These are phyloP conservation scores for Mycena floridula DNA, from an alignment of 768 basidiomycete genomes.

Conservation along the genomic window DNA sequence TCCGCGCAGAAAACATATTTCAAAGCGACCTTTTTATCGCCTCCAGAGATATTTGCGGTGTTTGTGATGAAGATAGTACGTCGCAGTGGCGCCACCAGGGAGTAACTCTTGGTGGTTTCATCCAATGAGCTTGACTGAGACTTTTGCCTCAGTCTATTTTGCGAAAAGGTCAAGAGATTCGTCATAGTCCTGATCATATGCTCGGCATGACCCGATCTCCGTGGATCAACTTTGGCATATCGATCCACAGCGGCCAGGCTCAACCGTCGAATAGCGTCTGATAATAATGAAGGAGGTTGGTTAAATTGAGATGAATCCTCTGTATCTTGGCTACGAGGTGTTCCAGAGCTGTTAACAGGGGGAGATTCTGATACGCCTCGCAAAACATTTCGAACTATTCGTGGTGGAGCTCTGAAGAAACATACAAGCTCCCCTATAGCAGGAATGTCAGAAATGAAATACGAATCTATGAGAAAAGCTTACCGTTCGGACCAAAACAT, in stretches of 20 bases:
- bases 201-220: slow-evolving; percentile 36
- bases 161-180: slow-evolving; percentile 60
- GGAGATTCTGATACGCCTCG: slow-evolving; percentile 44
- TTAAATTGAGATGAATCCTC: slow-evolving; percentile 22
- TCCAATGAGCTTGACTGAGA: slow-evolving; percentile 3
- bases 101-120: slow-evolving; percentile 27
- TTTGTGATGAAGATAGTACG: slow-evolving; percentile 57
- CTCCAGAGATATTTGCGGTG: slow-evolving; percentile 41
- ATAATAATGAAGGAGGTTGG: slow-evolving; percentile 64
- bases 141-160: slow-evolving; percentile 18
- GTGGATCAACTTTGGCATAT: slow-evolving; percentile 19
- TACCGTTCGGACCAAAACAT: slow-evolving; percentile 85
- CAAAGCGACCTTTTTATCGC: slow-evolving; percentile 52
- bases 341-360: slow-evolving; percentile 22
- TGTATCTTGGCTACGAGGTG: slow-evolving; percentile 14
- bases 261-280: slow-evolving; percentile 68
- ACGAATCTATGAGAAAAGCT: slow-evolving; percentile 9
- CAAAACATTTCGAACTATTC: slow-evolving; percentile 56
- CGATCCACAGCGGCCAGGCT: slow-evolving; percentile 57
- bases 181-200: slow-evolving; percentile 75
- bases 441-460: not conserved
- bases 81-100: slow-evolving; percentile 35
- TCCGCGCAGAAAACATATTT: slow-evolving; percentile 50
- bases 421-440: slow-evolving; percentile 76
- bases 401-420: slow-evolving; percentile 76